Evolutionary conservation across 805 yeast species (phyloP).

Genomic region (Suhomyces faveliae): DNA sequence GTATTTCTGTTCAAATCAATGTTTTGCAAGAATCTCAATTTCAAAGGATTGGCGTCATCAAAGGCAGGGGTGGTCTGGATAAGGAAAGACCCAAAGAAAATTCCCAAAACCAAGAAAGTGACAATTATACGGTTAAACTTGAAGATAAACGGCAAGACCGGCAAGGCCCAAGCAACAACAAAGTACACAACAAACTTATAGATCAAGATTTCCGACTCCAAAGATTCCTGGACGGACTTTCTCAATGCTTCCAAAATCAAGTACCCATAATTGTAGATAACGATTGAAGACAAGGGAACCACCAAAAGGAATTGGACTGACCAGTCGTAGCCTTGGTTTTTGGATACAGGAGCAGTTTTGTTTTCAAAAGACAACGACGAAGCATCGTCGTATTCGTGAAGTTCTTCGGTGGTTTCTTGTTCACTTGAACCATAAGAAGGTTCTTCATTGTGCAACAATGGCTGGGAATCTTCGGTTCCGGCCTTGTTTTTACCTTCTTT

Average conservation of each 20-base stretch:
- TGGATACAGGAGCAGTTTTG: slow-evolving; percentile 25
- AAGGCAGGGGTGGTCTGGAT: slow-evolving; percentile 55
- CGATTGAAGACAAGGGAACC: slow-evolving; percentile 61
- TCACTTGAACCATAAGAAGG: slow-evolving; percentile 11
- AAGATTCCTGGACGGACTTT: slow-evolving; percentile 71
- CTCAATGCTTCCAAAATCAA: slow-evolving; percentile 61
- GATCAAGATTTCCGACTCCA: slow-evolving; percentile 37
- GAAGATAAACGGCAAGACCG: slow-evolving; percentile 67
- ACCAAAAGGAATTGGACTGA: slow-evolving; percentile 64
- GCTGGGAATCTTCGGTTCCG: slow-evolving; percentile 27
- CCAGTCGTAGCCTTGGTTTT: slow-evolving; percentile 66
- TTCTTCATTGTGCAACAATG: slow-evolving; percentile 24
- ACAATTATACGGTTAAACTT: slow-evolving; percentile 58
- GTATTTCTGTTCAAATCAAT: slow-evolving; percentile 44
- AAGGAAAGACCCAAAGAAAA: slow-evolving; percentile 24
- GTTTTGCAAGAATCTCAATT: slow-evolving; percentile 65
- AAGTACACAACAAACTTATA: slow-evolving; percentile 27
- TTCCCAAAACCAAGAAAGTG: slow-evolving; percentile 33
- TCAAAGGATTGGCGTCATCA: slow-evolving; percentile 60
- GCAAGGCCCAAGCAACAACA: slow-evolving; percentile 37
- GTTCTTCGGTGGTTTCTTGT: slow-evolving; percentile 8
- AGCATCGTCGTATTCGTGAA: slow-evolving; percentile 1
- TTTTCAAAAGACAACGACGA: slow-evolving; percentile 21
- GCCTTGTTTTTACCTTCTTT: slow-evolving; percentile 10
- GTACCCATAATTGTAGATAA: slow-evolving; percentile 55